Base-by-base conservation (phyloP, 768 basidiomycete genomes). In the Mycena kentingensis region DNA sequence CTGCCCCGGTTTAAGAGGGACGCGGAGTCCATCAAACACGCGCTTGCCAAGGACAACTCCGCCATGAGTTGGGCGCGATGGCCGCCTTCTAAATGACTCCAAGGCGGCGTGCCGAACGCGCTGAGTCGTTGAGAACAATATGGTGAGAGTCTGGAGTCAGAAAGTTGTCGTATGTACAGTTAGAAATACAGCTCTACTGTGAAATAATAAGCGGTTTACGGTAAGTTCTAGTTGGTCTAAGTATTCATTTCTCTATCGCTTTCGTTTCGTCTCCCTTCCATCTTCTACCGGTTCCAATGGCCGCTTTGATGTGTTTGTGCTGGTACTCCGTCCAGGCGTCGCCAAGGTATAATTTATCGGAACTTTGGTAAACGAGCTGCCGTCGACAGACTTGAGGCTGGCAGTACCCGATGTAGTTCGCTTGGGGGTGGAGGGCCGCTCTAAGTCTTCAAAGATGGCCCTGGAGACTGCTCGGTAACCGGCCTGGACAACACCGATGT, bases 401-500 rank as follows among this genome's bases (percentile, higher is more conserved):
- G 60, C 2, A 32, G 61, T 54, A 21, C 62, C 59, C 1, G 60
- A 73, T 53, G 48, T 54, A 28, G 47, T 43, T 55, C 63, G 10
- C 47, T 21, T 46, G 31, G 51, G 43, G 4, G 68, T 70, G 10
- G 60, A 69, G 0, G 74, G 73, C 11, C 75, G 75, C 4, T 67
- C 70, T 13, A 59, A 61, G 39, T 50, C 52, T 16, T 62, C 56
- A 4, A 59, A 55, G 47, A 76, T 58, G 18, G 57, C 52, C 2
- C 60, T 64, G 15, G 77, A 63, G 13, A 76, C 67, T 1, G 64
- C 70, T 11, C 84, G 78, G 63, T 85, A 92, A 0, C 83, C 90
- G 0, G 76, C 77, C 61, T 91, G 89, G 3, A 92, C 76, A 10
- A 88, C 68, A 2, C 82, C 81, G 35, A 77, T 77, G 61, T 79